Base-by-base conservation (phyloP, 2,329 filamentous ascomycete genomes). In the Clarireedia hainanense region DNA sequence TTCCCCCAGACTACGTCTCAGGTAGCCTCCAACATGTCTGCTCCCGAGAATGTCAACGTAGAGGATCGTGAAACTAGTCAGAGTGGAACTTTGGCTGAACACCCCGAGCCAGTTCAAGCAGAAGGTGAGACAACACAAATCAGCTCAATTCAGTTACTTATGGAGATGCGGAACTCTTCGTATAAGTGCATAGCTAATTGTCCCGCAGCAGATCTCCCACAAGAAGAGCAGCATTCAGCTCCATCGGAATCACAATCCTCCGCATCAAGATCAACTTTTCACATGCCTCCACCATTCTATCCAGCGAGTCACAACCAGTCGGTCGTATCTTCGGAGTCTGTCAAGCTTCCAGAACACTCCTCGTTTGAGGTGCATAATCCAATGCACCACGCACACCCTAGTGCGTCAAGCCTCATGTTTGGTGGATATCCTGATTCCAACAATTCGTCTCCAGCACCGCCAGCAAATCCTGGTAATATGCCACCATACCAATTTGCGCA, bases 331-430 rank as follows among this genome's bases (percentile, higher is more conserved):
- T 50, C 52, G 37, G 58, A 61, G 9, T 42, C 53, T 45, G 46
- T 57, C 30, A 60, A 61, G 27, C 56, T 63, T 15, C 57, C 62
- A 23, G 52, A 56, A 39, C 63, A 58, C 34, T 60, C 60, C 27
- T 42, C 50, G 15, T 61, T 63, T 52, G 62, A 62, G 36, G 64
- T 64, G 56, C 58, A 67, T 52, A 59, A 67, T 62, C 61, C 67
- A 60, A 63, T 77, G 62, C 78, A 82, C 60, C 77, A 80, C 51
- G 67, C 75, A 42, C 80, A 79, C 53, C 75, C 74, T 14, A 83
- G 78, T 65, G 76, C 76, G 57, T 74, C 78, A 39, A 82, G 76
- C 65, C 70, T 83, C 51, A 74, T 82, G 59, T 83, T 84, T 63
- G 79, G 79, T 36, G 73, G 72, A 6, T 78, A 80, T 58, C 70